A percentile compares a stretch with the other conserved stretches of the same genome.
phyloP scores from a whole-genome alignment of 2,329 filamentous ascomycete genomes.

The Fusarium pseudoanthophilum region DNA sequence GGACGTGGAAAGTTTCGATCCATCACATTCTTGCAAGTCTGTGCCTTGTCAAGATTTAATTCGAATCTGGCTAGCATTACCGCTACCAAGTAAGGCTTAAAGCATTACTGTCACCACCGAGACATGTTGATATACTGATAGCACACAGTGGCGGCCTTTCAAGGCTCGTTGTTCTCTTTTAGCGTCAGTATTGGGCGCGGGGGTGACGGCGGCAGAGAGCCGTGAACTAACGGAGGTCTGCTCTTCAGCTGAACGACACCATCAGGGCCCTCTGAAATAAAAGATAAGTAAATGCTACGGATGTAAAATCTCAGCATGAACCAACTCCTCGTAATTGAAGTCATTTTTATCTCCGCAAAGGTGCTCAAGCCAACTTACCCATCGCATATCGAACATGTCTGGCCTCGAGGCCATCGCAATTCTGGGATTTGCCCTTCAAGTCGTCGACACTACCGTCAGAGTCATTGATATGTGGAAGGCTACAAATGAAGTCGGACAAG shows the following conservation, averaged over 20 bases:
- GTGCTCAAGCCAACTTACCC: not conserved
- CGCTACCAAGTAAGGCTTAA: not conserved
- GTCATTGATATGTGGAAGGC: not conserved
- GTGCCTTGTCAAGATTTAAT: not conserved
- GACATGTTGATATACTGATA: rapidly evolving
- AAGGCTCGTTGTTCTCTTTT: not conserved
- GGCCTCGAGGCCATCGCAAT: not conserved
- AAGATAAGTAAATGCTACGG: not conserved
- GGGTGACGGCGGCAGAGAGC: not conserved
- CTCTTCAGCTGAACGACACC: not conserved
- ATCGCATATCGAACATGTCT: not conserved
- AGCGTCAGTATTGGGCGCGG: not conserved
- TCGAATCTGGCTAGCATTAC: not conserved
- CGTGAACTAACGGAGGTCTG: not conserved
- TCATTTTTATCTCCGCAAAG: rapidly evolving
- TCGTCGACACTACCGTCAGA: not conserved
- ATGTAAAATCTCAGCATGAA: rapidly evolving
- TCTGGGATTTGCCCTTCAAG: not conserved
- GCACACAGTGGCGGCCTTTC: not conserved
- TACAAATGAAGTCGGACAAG: not conserved
- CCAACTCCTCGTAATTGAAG: not conserved
- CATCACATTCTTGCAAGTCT: not conserved
- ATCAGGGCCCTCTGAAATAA: not conserved
- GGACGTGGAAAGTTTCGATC: not conserved
- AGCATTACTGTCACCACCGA: not conserved